A percentile compares a stretch with the other conserved stretches of the same genome.
phyloP scores from a whole-genome alignment of 345 rosid genomes.

The Murraya koenigii region DNA sequence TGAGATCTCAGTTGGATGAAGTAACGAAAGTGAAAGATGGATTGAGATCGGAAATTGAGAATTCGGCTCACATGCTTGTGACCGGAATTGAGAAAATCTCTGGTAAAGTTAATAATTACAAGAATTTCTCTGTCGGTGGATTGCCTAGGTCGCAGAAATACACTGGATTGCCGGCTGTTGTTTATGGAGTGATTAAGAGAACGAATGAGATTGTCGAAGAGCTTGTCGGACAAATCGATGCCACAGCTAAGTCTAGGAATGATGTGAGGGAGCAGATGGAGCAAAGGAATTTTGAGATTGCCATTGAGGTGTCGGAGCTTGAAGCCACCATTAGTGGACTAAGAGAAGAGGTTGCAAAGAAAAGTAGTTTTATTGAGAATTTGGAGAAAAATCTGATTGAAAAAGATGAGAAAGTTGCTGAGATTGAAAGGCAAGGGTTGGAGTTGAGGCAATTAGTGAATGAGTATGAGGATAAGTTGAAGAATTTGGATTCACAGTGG shows the following conservation, averaged over 20 bases:
- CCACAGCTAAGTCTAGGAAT: constrained; percentile 60
- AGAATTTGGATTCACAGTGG: constrained; percentile 59
- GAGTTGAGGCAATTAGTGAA: constrained; percentile 62
- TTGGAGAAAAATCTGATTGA: constrained; percentile 55
- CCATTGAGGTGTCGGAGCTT: constrained; percentile 96
- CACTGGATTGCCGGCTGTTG: constrained; percentile 69
- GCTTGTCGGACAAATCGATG: constrained; percentile 71
- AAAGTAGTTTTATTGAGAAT: constrained; percentile 44
- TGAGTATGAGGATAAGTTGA: constrained; percentile 77
- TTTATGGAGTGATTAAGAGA: constrained; percentile 88
- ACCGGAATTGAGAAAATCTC: constrained; percentile 96
- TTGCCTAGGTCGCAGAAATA: constrained; percentile 86
- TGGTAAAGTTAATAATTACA: constrained; percentile 70
- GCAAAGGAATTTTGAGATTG: constrained; percentile 94
- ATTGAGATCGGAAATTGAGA: constrained; percentile 73
- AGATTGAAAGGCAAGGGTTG: constrained; percentile 53
- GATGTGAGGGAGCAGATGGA: constrained; percentile 93
- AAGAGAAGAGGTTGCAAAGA: constrained; percentile 66
- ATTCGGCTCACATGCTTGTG: constrained; percentile 78
- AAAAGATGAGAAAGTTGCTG: constrained; percentile 53
- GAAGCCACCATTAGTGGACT: constrained; percentile 79
- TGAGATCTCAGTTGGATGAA: constrained; percentile 60
- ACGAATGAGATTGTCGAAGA: constrained; percentile 96
- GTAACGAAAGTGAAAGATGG: constrained; percentile 54
- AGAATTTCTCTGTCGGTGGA: constrained; percentile 69